Conservation (phyloP, 2,329 filamentous ascomycete species). For the Chaetomium sp. region DNA sequence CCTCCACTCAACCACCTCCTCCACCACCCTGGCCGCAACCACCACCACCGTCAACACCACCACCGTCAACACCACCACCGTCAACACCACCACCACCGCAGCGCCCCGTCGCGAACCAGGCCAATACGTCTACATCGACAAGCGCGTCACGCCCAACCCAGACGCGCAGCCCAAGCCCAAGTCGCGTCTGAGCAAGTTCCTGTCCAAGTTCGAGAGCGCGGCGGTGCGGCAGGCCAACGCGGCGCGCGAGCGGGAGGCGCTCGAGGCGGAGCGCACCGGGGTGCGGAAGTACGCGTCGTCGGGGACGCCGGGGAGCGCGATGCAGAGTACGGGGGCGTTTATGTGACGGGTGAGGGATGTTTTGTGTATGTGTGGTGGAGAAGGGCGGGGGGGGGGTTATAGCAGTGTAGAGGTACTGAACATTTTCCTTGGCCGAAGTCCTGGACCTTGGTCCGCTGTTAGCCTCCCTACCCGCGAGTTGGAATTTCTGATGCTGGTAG, state of each 20-base stretch:
- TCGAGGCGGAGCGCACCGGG: constrained; percentile 25
- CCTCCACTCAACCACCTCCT: constrained; percentile 6
- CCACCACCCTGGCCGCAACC: background rate
- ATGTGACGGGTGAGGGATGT: background rate
- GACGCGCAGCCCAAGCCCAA: constrained; percentile 26
- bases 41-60: background rate
- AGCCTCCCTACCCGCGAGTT: no score
- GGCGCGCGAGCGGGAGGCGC: constrained; percentile 17
- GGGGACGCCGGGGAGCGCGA: constrained; percentile 1
- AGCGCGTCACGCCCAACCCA: constrained; percentile 18
- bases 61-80: no score
- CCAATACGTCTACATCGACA: constrained; percentile 25
- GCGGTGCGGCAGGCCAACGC: constrained; percentile 23
- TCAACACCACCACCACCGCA: background rate
- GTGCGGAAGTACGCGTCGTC: constrained; percentile 14
- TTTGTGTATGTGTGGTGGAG: no score
- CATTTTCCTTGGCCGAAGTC: no score
- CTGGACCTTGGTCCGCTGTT: no score
- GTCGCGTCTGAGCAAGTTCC: constrained; percentile 24
- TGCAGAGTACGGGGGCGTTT: background rate
- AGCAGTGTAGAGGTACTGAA: no score
- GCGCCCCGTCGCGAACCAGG: background rate
- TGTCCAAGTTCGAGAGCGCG: constrained; percentile 29
- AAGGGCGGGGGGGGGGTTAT: no score
- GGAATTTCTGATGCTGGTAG: no score